Evolutionary conservation across 306 rosid genomes (phyloP), one percentile per base, ranked within the genome.

Genomic region (Inga oerstediana): DNA sequence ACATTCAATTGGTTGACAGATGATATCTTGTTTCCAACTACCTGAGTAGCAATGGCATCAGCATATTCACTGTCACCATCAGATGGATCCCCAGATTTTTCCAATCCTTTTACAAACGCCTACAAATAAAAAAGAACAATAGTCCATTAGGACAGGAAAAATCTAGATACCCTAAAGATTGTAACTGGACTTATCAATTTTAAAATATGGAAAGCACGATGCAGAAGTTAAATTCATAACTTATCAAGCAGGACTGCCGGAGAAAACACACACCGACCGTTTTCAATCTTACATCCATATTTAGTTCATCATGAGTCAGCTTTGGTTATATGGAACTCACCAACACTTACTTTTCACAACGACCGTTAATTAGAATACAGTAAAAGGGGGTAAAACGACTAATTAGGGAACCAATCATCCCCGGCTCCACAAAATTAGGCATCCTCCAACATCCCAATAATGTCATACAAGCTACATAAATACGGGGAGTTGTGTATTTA

Each of bases 21-120:
- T 34, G 30, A 65, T 34, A 35, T 16, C 19, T 15, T 20, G 64
- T 67, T 67, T 43, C 49, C 45, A 59, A 59, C 52, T 85, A 94
- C 99, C 98, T 96, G 97, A 41, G 91, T 87, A 19, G 94, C 90
- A 72, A 94, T 49, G 65, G 94, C 92, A 84, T 97, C 98, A 82
- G 86, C 80, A 84, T 86, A 81, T 44, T 91, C 93, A 78, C 86
- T 72, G 44, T 92, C 97, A 30, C 91, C 91, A 5, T 88, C 97
- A 19, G 87, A 61, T 22, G 88, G 93, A 15, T 91, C 97, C 72
- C 91, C 88, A 30, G 88, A 78, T 77, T 92, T 92, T 76, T 94
- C 98, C 44, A 83, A 74, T 75, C 94, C 97, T 81, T 91, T 90
- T 85, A 97, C 87, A 85, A 97, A 61, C 76, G 81, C 74, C 99